phyloP scores from a whole-genome alignment of 352 stramenopile genomes.

The Pythium oligandrum region DNA sequence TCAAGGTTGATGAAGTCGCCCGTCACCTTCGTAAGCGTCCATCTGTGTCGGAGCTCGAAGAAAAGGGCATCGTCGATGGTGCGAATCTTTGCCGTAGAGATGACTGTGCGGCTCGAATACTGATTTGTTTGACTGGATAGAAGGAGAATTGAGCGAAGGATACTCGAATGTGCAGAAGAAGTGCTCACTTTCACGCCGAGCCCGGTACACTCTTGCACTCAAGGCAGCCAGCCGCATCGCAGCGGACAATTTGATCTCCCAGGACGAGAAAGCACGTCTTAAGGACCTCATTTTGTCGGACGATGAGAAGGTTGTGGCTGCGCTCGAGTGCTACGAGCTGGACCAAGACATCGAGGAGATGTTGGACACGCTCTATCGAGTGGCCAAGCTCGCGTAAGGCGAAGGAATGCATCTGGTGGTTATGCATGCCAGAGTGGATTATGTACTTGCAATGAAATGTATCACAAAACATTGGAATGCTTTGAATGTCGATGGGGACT shows the following conservation, averaged over 20 bases:
- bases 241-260: slow-evolving; percentile 76
- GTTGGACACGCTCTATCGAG: slow-evolving; percentile 77
- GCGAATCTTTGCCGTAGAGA: slow-evolving; percentile 4
- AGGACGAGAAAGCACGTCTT: slow-evolving; percentile 67
- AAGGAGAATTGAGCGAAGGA: slow-evolving; percentile 52
- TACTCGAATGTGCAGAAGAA: slow-evolving; percentile 29
- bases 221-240: slow-evolving; percentile 74
- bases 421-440: too few species aligned
- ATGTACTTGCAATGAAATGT: too few species aligned
- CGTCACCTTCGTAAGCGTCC: slow-evolving; percentile 66
- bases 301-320: slow-evolving; percentile 67
- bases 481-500: not conserved
- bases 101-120: not conserved
- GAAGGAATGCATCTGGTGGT: too few species aligned
- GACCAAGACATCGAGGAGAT: slow-evolving; percentile 84
- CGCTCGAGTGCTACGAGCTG: slow-evolving; percentile 76
- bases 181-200: slow-evolving; percentile 45
- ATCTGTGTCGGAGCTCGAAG: slow-evolving; percentile 64
- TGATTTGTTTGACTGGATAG: slow-evolving; percentile 18
- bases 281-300: slow-evolving; percentile 84
- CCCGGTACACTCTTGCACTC: slow-evolving; percentile 74
- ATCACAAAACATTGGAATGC: too few species aligned
- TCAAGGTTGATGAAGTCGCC: slow-evolving; percentile 66
- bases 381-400: slow-evolving; percentile 46
- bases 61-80: slow-evolving; percentile 77